A percentile compares a stretch with the other conserved stretches of the same genome.
These are phyloP conservation scores for Pichia sp. DNA, from an alignment of 1,139 yeast species.

Conservation along the genomic window DNA sequence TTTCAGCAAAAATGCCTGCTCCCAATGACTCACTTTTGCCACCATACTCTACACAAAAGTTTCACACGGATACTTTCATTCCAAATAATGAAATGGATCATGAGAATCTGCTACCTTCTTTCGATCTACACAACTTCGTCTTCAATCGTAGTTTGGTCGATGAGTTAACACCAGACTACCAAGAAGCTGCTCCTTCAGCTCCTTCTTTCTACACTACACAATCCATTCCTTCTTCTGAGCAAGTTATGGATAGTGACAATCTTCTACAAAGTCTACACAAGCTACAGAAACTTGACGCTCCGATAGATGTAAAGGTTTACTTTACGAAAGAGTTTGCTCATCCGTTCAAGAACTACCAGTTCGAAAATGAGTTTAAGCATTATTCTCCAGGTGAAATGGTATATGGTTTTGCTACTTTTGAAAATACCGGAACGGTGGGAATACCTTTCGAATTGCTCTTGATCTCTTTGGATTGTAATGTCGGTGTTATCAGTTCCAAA, in stretches of 20 bases:
- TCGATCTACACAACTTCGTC: background rate
- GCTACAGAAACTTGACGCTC: background rate
- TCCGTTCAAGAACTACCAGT: background rate
- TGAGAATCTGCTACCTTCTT: background rate
- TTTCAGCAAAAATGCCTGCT: too few relatives aligned
- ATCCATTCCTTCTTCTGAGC: background rate
- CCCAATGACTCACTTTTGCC: too few relatives aligned
- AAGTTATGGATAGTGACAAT: background rate
- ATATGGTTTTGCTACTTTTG: conserved; percentile 49
- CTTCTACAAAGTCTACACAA: background rate
- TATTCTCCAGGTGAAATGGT: conserved; percentile 54
- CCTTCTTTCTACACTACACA: background rate
- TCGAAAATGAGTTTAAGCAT: conserved; percentile 8
- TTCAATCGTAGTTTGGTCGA: background rate
- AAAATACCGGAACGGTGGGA: conserved; percentile 39
- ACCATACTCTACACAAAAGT: too few relatives aligned
- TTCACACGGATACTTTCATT: too few relatives aligned
- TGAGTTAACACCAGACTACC: background rate
- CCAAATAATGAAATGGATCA: background rate
- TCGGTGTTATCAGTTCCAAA: conserved; percentile 4
- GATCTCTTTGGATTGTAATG: conserved; percentile 53
- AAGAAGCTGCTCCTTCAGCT: background rate
- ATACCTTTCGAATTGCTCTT: conserved; percentile 56
- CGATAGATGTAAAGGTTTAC: conserved; percentile 7
- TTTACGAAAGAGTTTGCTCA: conserved; percentile 6